Conservation (phyloP, 1,139 yeast species). For the Geotrichum histeridarum region DNA sequence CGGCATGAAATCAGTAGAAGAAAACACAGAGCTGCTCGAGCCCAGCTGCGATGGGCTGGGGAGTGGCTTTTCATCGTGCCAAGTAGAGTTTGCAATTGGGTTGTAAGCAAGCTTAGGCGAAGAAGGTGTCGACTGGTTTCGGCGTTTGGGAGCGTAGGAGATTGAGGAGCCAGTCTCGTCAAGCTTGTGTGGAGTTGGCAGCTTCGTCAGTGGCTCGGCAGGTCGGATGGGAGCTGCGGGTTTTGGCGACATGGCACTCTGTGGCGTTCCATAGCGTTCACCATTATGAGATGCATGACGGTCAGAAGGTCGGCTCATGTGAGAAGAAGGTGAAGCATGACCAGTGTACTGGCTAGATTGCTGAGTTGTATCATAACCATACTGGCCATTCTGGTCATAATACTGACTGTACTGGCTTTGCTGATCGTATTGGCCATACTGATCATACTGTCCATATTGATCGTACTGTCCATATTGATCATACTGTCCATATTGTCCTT, state of each 20-base stretch:
- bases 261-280: no score
- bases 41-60: slow-evolving; percentile 36
- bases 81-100: slow-evolving; percentile 16
- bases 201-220: slow-evolving; percentile 15
- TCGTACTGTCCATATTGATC: no score
- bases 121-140: slow-evolving; percentile 18
- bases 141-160: slow-evolving; percentile 31
- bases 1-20: slow-evolving; percentile 34
- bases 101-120: slow-evolving; percentile 21
- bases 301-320: background rate
- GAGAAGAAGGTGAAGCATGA: background rate
- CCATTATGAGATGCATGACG: no score
- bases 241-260: no score
- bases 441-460: no score
- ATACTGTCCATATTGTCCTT: no score
- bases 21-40: slow-evolving; percentile 29
- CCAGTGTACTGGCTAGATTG: no score
- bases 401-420: no score
- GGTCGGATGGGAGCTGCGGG: background rate
- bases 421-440: no score
- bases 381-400: no score
- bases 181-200: slow-evolving; percentile 36
- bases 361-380: no score
- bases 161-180: slow-evolving; percentile 30
- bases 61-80: slow-evolving; percentile 20